phyloP scores from a whole-genome alignment of 441 rosid genomes.

The Viola pubescens region DNA sequence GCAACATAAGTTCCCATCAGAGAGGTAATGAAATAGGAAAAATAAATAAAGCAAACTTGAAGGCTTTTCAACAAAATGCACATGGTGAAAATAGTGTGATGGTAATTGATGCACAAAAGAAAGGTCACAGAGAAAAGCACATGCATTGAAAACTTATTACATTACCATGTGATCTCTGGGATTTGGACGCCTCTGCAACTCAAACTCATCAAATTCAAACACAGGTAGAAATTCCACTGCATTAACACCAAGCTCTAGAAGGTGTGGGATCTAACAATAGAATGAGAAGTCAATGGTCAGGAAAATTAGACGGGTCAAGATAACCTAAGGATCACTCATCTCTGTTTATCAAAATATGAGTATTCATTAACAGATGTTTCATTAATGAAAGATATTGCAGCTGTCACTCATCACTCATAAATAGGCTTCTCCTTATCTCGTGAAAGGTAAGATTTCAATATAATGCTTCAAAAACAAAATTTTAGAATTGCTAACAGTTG shows the following conservation, averaged over 20 bases:
- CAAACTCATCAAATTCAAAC: conserved; percentile 92
- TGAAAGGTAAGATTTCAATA: no score
- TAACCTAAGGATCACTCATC: conserved; percentile 4
- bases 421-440: no score
- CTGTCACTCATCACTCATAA: no score
- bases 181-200: conserved; percentile 80
- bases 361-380: no score
- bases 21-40: background rate
- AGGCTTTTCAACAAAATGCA: no score
- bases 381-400: no score
- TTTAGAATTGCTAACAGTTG: no score
- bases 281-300: conserved; percentile 24
- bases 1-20: background rate
- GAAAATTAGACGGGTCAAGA: conserved; percentile 9
- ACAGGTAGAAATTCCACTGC: conserved; percentile 90
- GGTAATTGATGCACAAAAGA: background rate
- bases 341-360: background rate
- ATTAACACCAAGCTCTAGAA: conserved; percentile 80
- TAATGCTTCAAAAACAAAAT: no score
- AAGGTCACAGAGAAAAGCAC: conserved; percentile 6
- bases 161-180: conserved; percentile 96
- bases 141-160: conserved; percentile 7
- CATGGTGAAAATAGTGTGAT: no score
- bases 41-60: background rate
- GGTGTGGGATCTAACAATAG: conserved; percentile 69